These are phyloP conservation scores for Xylaria scruposa DNA, from an alignment of 495 filamentous ascomycete species.

Conservation along the genomic window DNA sequence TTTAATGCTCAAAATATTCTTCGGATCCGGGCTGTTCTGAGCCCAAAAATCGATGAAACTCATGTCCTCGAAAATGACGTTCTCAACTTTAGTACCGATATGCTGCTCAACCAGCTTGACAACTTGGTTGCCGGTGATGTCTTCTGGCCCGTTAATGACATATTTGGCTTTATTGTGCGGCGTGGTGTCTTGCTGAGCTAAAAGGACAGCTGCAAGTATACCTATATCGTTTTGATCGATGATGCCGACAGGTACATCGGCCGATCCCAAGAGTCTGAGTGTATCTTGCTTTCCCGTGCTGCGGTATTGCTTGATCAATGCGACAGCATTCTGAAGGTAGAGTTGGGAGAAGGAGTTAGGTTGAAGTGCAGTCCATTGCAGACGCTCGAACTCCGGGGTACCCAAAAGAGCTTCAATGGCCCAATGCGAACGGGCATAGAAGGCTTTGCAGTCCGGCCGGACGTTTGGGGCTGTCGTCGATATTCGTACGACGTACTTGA, in stretches of 20 bases:
- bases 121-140: constrained; percentile 48
- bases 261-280: constrained; percentile 31
- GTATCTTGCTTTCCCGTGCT: constrained; percentile 48
- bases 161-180: constrained; percentile 50
- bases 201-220: constrained; percentile 48
- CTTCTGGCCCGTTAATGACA: constrained; percentile 53
- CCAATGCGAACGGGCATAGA: constrained; percentile 55
- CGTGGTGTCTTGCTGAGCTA: constrained; percentile 42
- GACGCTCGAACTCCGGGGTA: constrained; percentile 45
- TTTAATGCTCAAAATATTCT: constrained; percentile 6
- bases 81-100: constrained; percentile 44
- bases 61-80: constrained; percentile 48
- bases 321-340: constrained; percentile 37
- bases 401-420: constrained; percentile 51
- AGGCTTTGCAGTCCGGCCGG: constrained; percentile 45
- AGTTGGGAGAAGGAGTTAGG: constrained; percentile 47
- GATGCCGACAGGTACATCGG: constrained; percentile 47
- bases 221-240: constrained; percentile 52
- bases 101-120: constrained; percentile 51
- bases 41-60: constrained; percentile 41
- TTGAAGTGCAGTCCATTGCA: constrained; percentile 58
- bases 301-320: constrained; percentile 43
- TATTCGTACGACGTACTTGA: constrained; percentile 58
- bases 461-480: constrained; percentile 54
- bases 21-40: constrained; percentile 32